Evolutionary conservation across 768 basidiomycete genomes (phyloP).

Genomic region (Hebeloma cylindrosporum): DNA sequence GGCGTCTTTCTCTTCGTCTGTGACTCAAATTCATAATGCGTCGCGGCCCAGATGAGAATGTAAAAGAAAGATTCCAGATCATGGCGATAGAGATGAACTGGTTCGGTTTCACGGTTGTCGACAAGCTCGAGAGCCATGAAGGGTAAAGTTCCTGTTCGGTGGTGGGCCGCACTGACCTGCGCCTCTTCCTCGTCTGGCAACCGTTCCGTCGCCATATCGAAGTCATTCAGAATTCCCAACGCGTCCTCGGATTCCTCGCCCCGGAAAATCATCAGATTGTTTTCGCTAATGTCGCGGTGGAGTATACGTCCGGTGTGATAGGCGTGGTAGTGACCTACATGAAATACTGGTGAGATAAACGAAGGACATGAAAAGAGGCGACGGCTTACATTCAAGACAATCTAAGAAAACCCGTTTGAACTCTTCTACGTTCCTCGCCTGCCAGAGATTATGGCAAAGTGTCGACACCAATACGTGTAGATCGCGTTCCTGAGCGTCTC

Average conservation of each 20-base stretch:
- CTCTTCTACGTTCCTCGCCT: conserved; percentile 19
- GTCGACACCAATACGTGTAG: conserved; percentile 20
- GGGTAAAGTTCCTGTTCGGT: conserved; percentile 29
- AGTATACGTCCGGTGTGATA: conserved; percentile 22
- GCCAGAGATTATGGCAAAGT: conserved; percentile 23
- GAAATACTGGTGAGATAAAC: background rate
- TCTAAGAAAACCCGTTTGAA: conserved; percentile 30
- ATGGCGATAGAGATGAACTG: conserved; percentile 25
- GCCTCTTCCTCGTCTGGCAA: conserved; percentile 10
- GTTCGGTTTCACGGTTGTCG: background rate
- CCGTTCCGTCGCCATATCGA: conserved; percentile 24
- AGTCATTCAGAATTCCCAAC: conserved; percentile 29
- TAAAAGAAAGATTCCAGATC: conserved; percentile 28
- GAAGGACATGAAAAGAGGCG: background rate
- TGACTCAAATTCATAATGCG: conserved; percentile 9
- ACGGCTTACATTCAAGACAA: conserved; percentile 30
- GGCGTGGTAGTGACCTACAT: conserved; percentile 26
- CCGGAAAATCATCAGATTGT: conserved; percentile 28
- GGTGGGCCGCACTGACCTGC: conserved; percentile 11
- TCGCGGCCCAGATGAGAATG: conserved; percentile 22
- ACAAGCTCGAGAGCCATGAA: conserved; percentile 32
- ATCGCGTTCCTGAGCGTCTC: conserved; percentile 3
- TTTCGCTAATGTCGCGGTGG: conserved; percentile 32
- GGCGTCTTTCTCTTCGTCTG: background rate
- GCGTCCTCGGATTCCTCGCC: background rate